Base-by-base conservation (phyloP, 805 yeast genomes). In the Pichia scutulata region DNA sequence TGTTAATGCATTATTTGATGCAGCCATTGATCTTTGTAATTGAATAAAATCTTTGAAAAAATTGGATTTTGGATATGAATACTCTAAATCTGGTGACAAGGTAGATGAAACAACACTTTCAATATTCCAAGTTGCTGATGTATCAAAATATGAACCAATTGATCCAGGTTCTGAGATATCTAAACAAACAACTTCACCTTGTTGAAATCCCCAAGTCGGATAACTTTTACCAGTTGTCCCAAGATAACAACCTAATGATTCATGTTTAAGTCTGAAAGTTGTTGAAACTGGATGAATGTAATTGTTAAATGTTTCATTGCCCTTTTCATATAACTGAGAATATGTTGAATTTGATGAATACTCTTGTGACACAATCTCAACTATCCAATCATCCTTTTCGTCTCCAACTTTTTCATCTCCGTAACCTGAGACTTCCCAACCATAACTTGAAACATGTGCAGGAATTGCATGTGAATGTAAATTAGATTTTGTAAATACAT, bases 161-260 rank as follows among this genome's bases (percentile, higher is more conserved):
- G 49, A 42, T 48, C 71, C 71, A 12, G 66, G 55, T 25, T 78
- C 67, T 61, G 81, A 70, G 0, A 78, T 66, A 7, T 71, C 61
- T 55, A 78, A 78, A 66, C 95, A 86, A 8, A 82, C 78, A 41
- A 86, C 87, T 66, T 86, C 95, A 55, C 96, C 96, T 73, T 93
- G 99, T 65, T 89, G 80, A 78, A 92, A 93, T 21, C 99, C 99
- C 99, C 99, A 93, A 18, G 81, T 82, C 19, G 99, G 99, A 63
- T 90, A 82, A 23, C 79, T 65, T 57, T 73, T 70, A 43, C 97
- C 97, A 12, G 93, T 76, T 14, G 92, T 86, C 57, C 90, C 86
- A 62, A 93, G 71, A 66, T 89, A 90, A 66, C 97, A 95, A 41
- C 86, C 85, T 60, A 89, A 66, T 10, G 66, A 78, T 56, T 73